Evolutionary conservation across 1,139 yeast species (phyloP), one percentile per base, ranked within the genome.

Genomic region (Sugiyamaella xylanicola): DNA sequence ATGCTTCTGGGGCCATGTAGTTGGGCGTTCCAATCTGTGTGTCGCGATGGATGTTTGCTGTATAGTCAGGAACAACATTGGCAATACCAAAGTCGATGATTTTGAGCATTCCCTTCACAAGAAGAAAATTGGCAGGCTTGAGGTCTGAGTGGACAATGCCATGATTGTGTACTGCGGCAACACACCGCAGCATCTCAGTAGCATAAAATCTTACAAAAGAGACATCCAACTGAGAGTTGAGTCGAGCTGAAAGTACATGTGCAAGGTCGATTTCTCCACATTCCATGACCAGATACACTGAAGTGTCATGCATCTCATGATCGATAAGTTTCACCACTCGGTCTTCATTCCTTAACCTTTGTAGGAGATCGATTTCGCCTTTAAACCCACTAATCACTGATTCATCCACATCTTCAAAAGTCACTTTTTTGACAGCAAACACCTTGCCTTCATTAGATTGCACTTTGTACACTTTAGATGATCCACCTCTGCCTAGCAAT

Each of bases 1-100:
- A 75, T 0, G 98, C 90, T 70, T 93, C 99, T 0, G 99, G 99
- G 0, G 99, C 97, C 99, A 93, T 93, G 70, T 93, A 93, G 69
- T 88, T 90, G 1, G 97, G 97, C 0, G 99, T 93, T 2, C 99
- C 99, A 56, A 91, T 87, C 69, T 90, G 97, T 4, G 91, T 83
- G 59, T 90, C 96, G 56, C 98, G 79, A 68, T 92, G 93, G 20
- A 93, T 83, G 65, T 93, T 93, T 29, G 88, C 84, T 0, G 99
- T 93, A 66, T 90, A 90, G 56, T 92, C 97, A 0, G 96, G 95
- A 1, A 93, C 93, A 0, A 93, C 90, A 72, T 92, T 88, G 13
- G 98, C 96, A 57, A 93, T 93, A 17, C 99, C 99, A 76, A 93
- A 93, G 72, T 93, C 99, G 58, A 93, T 93, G 53, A 93, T 83